Evolutionary conservation across 352 stramenopile species (phyloP), one percentile per base, ranked within the genome.

Genomic region (Phytopythium ostracodes): DNA sequence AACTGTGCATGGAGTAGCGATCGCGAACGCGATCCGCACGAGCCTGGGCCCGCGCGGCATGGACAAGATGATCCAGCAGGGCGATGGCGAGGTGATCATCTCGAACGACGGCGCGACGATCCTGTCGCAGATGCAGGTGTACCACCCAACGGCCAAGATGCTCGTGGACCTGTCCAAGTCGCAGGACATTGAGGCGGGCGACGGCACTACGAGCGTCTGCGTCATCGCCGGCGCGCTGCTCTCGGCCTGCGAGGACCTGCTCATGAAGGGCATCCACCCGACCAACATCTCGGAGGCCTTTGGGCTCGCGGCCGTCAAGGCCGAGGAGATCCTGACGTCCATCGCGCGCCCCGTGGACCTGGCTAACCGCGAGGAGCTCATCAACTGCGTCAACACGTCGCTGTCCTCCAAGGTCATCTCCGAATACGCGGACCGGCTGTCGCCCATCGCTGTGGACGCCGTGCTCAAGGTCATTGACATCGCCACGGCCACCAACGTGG

Each of bases 81-180:
- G 89, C 59, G 95, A 98, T 67, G 97, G 97, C 56, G 97, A 99
- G 71, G 97, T 99, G 49, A 89, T 99, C 55, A 99, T 99, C 70
- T 99, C 94, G 43, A 99, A 99, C 79, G 98, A 99, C 73, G 97
- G 98, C 54, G 98, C 98, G n/a, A 99, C 98, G 14, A 99, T 99
- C 75, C 72, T 99, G 24, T 96, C 81, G 64, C 97, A 99, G 72
- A 99, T 99, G 95, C 87, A 96, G 69, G 92, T 98, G 67, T 97
- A 98, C 68, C 98, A 99, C 82, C 98, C 98, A n/a, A 98, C 97
- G 25, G 98, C 97, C 52, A 99, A 99, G 86, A 99, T 99, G 97
- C 84, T 99, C 56, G 97, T 99, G 64, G 96, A 99, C 67, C 84
- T 99, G 46, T 99, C 92, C 65, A 99, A 99, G 79, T 98, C 92